Evolutionary conservation across 805 yeast species (phyloP), one percentile per base, ranked within the genome.

Genomic region (Candida pseudoglaebosa): DNA sequence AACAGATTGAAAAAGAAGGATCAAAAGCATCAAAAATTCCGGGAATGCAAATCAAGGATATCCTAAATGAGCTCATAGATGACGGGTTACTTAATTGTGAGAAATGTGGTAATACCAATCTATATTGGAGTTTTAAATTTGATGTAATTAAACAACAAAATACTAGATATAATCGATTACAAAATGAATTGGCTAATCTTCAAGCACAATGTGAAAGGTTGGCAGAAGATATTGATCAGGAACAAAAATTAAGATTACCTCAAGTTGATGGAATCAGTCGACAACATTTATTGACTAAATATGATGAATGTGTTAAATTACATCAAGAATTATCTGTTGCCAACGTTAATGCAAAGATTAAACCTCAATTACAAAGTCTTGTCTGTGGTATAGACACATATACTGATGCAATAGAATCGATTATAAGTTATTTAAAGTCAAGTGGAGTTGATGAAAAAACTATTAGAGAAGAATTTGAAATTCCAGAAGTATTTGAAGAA

Each of bases 41-140:
- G n/a, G 50, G 77, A 0, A 75, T 76, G 75, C 71, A 73, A 36
- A 73, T 77, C 29, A 77, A 78, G 47, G 79, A 73, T 7, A 44
- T 77, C 1, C 46, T 77, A 7, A 72, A 71, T 30, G 45, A 52
- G 3, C 61, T 77, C 41, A 49, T 74, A 7, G 80, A 75, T 44
- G 83, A 77, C 37, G 70, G 64, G 17, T 46, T 74, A 21, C 63
- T 77, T 5, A 67, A 65, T 32, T 63, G 67, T 28, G 79, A 74
- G 43, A 78, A 78, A 52, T 77, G 83, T 50, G 84, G 84, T 0
- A 59, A 62, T 10, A 62, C 71, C 10, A 73, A 72, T 38, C 56
- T 75, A 2, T 77, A 74, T 42, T 77, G 80, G 78, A 61, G 73
- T 37, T 75, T 71, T 52, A 57, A 53, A 43, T 61, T 56, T 40